Evolutionary conservation across 257 asterid species (phyloP), one percentile per base, ranked within the genome.

Genomic region (Jasminum sambac): DNA sequence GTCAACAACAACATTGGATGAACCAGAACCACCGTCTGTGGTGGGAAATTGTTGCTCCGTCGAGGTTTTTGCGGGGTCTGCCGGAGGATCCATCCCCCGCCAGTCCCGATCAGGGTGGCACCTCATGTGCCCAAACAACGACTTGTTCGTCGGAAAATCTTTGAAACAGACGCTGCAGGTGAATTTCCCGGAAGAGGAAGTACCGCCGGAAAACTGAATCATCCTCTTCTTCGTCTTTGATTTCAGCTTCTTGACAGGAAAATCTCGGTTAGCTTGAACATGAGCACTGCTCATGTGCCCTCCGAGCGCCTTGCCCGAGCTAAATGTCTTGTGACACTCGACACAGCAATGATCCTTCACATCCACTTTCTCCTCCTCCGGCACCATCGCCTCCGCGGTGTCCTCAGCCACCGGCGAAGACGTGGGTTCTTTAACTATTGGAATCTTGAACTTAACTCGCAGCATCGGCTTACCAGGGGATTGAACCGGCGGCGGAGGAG

Each of bases 241-340:
- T 65, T 57, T 76, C 24, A 50, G 71, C 83, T 71, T 80, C 68
- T 59, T 77, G 38, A 8, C 17, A 0, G 80, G 69, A 34, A 77
- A 67, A 6, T 77, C 88, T 39, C 77, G 83, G 64, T 75, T 77
- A 10, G 95, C 89, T 61, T 88, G 96, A 9, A 84, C 92, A 62
- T 91, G 96, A 19, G 89, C 94, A 63, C 86, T 86, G 78, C 98
- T 89, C 81, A 86, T 74, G 14, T 89, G 98, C 37, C 98, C 98
- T 8, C 98, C 96, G 19, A 88, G 14, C 3, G 96, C 98, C 59
- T 86, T 92, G 0, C 96, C 96, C 7, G 87, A 84, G 87, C 76
- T 68, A 23, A 89, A 92, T 4, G 68, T 66, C 75, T 69, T 77
- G 42, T 70, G 5, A 67, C 98, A 89, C 37, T 62, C 81, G 16